Conservation (phyloP, 495 filamentous ascomycete species). For the Penicillium canescens region DNA sequence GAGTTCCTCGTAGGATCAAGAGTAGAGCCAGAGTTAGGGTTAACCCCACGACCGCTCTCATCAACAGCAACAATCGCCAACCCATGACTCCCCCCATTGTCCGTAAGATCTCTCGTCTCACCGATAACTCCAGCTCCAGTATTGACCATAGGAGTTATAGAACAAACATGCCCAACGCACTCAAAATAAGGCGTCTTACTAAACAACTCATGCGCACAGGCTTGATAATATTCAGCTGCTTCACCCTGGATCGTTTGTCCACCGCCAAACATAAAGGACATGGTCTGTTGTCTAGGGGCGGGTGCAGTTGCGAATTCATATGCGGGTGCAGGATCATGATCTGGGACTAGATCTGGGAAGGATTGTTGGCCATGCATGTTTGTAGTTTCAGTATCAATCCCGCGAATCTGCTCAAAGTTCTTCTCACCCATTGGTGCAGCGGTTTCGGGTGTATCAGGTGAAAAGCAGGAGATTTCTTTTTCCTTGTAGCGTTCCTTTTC, state of each 20-base stretch:
- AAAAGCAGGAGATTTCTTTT: slow-evolving; percentile 43
- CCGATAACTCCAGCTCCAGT: neutral
- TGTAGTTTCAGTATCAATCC: neutral
- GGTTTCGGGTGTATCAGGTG: slow-evolving; percentile 27
- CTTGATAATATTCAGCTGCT: slow-evolving; percentile 56
- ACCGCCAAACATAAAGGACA: slow-evolving; percentile 30
- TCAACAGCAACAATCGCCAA: neutral
- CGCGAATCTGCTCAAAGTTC: slow-evolving; percentile 20
- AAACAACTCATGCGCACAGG: slow-evolving; percentile 51
- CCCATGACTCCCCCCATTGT: neutral
- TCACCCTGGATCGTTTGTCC: slow-evolving; percentile 35
- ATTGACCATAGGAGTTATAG: slow-evolving; percentile 30
- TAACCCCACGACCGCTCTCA: neutral
- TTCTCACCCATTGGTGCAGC: slow-evolving; percentile 4
- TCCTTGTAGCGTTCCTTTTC: slow-evolving; percentile 12
- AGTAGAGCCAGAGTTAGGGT: too few species aligned
- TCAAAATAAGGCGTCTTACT: slow-evolving; percentile 51
- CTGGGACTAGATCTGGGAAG: too few species aligned
- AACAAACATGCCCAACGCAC: slow-evolving; percentile 49
- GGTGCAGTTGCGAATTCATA: neutral
- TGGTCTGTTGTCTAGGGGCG: slow-evolving; percentile 7
- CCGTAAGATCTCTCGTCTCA: neutral
- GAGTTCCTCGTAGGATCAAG: neutral
- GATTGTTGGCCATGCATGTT: neutral
- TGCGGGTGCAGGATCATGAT: neutral